Evolutionary conservation across 2,329 filamentous ascomycete genomes (phyloP).

Genomic region (Exophiala sp.): DNA sequence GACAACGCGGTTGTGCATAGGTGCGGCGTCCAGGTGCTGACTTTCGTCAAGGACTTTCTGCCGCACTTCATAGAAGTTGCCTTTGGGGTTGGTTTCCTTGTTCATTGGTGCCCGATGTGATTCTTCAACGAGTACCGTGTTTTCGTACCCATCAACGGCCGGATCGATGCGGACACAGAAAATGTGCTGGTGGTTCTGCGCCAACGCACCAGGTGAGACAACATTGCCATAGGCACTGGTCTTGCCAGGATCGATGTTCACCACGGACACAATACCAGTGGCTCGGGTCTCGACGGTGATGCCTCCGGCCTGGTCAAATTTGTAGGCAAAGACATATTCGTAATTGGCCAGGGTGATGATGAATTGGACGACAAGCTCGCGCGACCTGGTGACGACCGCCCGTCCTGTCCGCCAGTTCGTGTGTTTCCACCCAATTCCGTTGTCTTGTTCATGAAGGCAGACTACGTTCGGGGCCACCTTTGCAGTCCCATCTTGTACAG

Average conservation of each 20-base stretch:
- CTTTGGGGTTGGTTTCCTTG: conserved; percentile 56
- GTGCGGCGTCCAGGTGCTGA: conserved; percentile 52
- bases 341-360: conserved; percentile 69
- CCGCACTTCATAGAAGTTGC: conserved; percentile 58
- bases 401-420: conserved; percentile 64
- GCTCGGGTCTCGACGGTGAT: conserved; percentile 61
- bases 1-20: conserved; percentile 43
- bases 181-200: conserved; percentile 68
- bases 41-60: conserved; percentile 48
- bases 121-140: conserved; percentile 55
- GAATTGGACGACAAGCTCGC: conserved; percentile 64
- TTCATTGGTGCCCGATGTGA: conserved; percentile 49
- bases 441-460: conserved; percentile 67
- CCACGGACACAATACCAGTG: conserved; percentile 63
- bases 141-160: conserved; percentile 55
- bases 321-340: conserved; percentile 65
- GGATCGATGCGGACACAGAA: conserved; percentile 65
- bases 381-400: conserved; percentile 58
- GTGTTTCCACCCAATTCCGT: conserved; percentile 68
- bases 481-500: conserved; percentile 51
- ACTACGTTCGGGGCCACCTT: conserved; percentile 57
- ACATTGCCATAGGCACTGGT: conserved; percentile 58
- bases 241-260: conserved; percentile 57
- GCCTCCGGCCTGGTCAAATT: conserved; percentile 62
- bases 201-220: conserved; percentile 61